Conservation (phyloP, 1,284 basidiomycete species). For the Violaceomyces palustris region DNA sequence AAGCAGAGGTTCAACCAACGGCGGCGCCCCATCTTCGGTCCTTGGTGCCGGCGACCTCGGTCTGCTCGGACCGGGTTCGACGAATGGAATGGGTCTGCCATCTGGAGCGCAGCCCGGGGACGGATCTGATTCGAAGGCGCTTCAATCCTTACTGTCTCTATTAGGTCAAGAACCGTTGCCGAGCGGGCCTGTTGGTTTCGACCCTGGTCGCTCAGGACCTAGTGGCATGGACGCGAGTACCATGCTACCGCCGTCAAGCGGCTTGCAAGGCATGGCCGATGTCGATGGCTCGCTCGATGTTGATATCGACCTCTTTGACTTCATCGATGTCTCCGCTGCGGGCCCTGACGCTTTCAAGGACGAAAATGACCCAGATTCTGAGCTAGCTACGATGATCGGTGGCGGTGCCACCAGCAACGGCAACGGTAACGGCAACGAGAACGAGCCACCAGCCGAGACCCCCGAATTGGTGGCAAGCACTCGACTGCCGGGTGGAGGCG, state of each 20-base stretch:
- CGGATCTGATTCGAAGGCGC: constrained; percentile 18
- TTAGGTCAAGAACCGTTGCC: constrained; percentile 27
- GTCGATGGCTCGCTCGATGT: constrained; percentile 28
- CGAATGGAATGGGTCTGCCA: no score
- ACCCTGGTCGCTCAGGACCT: no score
- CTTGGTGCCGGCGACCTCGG: no score
- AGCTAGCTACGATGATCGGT: constrained; percentile 26
- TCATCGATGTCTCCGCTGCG: constrained; percentile 33
- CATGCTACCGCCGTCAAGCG: not conserved
- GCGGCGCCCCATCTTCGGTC: no score
- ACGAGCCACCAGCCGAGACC: constrained; percentile 30
- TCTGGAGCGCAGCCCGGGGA: constrained; percentile 7
- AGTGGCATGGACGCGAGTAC: not conserved
- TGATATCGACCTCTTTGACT: constrained; percentile 37
- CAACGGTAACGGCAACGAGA: constrained; percentile 5
- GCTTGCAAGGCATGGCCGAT: constrained; percentile 19
- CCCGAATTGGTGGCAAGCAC: constrained; percentile 33
- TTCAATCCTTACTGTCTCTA: constrained; percentile 30
- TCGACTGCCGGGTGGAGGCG: constrained; percentile 14
- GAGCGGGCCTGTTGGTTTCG: constrained; percentile 7
- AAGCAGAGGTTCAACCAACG: constrained; percentile 7
- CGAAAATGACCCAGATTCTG: constrained; percentile 25
- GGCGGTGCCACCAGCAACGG: constrained; percentile 4
- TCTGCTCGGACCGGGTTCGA: no score
- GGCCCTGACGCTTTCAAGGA: constrained; percentile 31